Evolutionary conservation across 805 yeast species (phyloP).

Genomic region (Teunomyces funiuensis): DNA sequence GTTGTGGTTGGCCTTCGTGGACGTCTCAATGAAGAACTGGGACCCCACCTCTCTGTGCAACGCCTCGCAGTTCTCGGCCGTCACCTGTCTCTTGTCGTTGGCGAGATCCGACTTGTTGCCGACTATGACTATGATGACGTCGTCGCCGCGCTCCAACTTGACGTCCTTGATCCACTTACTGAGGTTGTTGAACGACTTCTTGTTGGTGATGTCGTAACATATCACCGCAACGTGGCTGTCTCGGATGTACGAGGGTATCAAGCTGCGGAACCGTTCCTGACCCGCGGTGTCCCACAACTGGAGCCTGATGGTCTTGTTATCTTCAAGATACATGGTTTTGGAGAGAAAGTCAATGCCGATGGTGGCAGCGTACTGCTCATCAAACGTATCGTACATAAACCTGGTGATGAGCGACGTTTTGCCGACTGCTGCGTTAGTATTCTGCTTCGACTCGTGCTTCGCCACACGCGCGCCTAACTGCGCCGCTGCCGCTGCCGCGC

Average conservation of each 20-base stretch:
- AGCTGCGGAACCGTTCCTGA: constrained; percentile 90
- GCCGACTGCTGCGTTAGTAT: constrained; percentile 56
- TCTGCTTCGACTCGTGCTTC: too few relatives aligned
- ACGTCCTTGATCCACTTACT: constrained; percentile 95
- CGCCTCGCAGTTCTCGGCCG: constrained; percentile 80
- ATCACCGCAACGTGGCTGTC: constrained; percentile 97
- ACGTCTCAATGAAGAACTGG: constrained; percentile 83
- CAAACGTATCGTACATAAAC: constrained; percentile 97
- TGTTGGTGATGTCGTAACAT: constrained; percentile 89
- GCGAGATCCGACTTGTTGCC: constrained; percentile 88
- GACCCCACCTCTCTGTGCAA: constrained; percentile 73
- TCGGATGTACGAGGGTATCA: constrained; percentile 93
- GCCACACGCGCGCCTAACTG: too few relatives aligned
- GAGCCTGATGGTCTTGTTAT: constrained; percentile 82
- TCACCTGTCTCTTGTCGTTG: constrained; percentile 73
- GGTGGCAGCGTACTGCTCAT: constrained; percentile 94
- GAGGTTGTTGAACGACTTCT: constrained; percentile 78
- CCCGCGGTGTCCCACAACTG: constrained; percentile 99
- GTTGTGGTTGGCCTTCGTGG: constrained; percentile 92
- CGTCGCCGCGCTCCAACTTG: constrained; percentile 85
- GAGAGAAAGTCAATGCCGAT: constrained; percentile 95
- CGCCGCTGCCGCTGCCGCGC: not conserved
- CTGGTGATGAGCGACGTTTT: constrained; percentile 95
- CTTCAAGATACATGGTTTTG: constrained; percentile 78
- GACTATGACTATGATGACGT: constrained; percentile 85